Percentiles rank a stretch among this genome's conserved stretches.
phyloP scores from a whole-genome alignment of 2,329 filamentous ascomycete genomes.

The Calycina herbarum region DNA sequence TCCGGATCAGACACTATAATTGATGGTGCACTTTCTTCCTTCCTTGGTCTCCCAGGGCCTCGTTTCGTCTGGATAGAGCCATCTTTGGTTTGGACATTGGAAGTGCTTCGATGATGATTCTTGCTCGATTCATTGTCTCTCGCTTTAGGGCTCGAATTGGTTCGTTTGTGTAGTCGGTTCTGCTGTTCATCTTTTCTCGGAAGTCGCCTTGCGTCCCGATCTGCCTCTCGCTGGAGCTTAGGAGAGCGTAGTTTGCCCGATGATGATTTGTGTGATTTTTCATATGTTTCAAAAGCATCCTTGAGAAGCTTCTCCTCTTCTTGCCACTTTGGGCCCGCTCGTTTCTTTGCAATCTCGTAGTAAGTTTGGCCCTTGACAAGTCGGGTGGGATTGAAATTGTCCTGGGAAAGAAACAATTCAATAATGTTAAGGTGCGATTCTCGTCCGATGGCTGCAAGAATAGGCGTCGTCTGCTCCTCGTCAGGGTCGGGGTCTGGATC shows the following conservation, averaged over 20 bases:
- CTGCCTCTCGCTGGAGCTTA: slow-evolving; percentile 40
- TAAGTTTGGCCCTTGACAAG: slow-evolving; percentile 76
- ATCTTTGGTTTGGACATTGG: slow-evolving; percentile 28
- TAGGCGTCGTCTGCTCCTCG: slow-evolving; percentile 79
- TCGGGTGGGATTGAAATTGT: slow-evolving; percentile 78
- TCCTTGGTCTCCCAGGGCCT: slow-evolving; percentile 53
- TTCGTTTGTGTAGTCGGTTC: slow-evolving; percentile 30
- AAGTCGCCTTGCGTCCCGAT: slow-evolving; percentile 28
- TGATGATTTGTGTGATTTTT: slow-evolving; percentile 50
- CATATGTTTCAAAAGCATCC: slow-evolving; percentile 67
- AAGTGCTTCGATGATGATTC: slow-evolving; percentile 21
- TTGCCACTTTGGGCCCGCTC: slow-evolving; percentile 85
- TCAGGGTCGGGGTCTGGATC: slow-evolving; percentile 71
- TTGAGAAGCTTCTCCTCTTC: slow-evolving; percentile 82
- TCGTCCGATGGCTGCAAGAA: slow-evolving; percentile 90
- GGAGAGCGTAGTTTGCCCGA: slow-evolving; percentile 53
- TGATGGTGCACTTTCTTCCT: slow-evolving; percentile 42
- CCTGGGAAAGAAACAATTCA: slow-evolving; percentile 73
- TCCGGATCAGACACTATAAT: slow-evolving; percentile 32
- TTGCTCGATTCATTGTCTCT: slow-evolving; percentile 29
- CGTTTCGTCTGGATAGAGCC: slow-evolving; percentile 37
- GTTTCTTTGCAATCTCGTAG: slow-evolving; percentile 79
- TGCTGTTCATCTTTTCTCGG: slow-evolving; percentile 27
- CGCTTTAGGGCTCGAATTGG: slow-evolving; percentile 27
- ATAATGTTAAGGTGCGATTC: slow-evolving; percentile 87